A percentile compares a stretch with the other conserved stretches of the same genome.
Conservation (phyloP, 345 rosid genomes). For the Stellera chamaejasme region DNA sequence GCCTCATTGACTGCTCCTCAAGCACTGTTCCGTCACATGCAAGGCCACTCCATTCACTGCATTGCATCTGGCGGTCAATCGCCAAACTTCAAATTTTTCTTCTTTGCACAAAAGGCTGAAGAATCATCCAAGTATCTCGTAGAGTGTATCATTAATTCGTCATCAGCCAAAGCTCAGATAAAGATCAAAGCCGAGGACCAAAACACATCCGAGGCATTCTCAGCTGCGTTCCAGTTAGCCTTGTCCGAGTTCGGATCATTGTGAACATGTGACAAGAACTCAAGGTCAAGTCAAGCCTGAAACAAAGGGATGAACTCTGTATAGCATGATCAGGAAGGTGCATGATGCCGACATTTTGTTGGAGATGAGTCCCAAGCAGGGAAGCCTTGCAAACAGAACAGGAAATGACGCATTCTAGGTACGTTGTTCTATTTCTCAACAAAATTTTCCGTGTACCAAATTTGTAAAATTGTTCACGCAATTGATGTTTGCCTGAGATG, state of each 20-base stretch:
- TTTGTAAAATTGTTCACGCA: too few species aligned
- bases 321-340: too few species aligned
- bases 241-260: conserved; percentile 48
- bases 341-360: too few species aligned
- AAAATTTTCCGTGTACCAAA: too few species aligned
- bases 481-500: too few species aligned
- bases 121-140: conserved; percentile 56
- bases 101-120: conserved; percentile 82
- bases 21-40: conserved; percentile 80
- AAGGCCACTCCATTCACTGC: conserved; percentile 73
- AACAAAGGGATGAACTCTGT: too few species aligned
- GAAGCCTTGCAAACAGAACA: too few species aligned
- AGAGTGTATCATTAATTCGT: conserved; percentile 80
- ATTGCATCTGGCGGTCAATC: conserved; percentile 94
- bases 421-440: too few species aligned
- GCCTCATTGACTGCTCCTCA: conserved; percentile 65
- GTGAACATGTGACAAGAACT: too few species aligned
- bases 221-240: conserved; percentile 45
- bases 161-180: conserved; percentile 64
- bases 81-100: conserved; percentile 88
- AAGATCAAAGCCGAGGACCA: conserved; percentile 87
- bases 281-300: too few species aligned
- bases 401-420: too few species aligned
- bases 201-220: conserved; percentile 52
- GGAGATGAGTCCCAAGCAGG: too few species aligned